Base-by-base conservation (phyloP, 2,329 filamentous ascomycete genomes). In the Phaeosphaeriaceae sp. region DNA sequence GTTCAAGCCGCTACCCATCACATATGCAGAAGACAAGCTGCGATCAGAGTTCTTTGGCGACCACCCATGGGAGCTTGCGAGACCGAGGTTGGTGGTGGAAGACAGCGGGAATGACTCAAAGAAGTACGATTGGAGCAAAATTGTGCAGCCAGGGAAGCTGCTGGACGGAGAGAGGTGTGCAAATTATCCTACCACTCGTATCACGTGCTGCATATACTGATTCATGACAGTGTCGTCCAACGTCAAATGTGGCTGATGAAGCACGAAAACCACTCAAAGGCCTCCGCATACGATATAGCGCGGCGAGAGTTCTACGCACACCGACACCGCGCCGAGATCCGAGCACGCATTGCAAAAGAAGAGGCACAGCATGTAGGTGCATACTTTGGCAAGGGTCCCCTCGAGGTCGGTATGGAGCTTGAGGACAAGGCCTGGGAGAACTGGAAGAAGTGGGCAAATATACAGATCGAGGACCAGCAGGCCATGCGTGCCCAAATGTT, bases 51-150 rank as follows among this genome's bases (percentile, higher is more conserved):
- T 98, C 81, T 99, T 91, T 82, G 88, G 85, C 72, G 94, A 99
- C 77, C 95, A 99, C 76, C 95, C 95, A 5, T 99, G 95, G 95
- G 95, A 99, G 80, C 82, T 99, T 73, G 95, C 95, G 19, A 86
- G 94, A 62, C 95, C 95, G 54, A 86, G 92, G 67, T 84, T 97
- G 57, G 83, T 99, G 48, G 81, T 98, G 10, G 95, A 99, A 80
- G 83, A 88, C 67, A 90, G 94, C 71, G 95, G 95, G 53, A 91
- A 90, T 74, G 94, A 99, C 73, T 83, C 87, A 51, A 86, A 89
- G 75, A 83, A 80, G 54, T 88, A 88, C 70, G 88, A 97, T 77
- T 98, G 94, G 94, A 91, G 89, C 67, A 88, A 84, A 22, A 78
- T 96, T 67, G 82, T 84, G 68, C 95, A 98, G 80, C 85, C 84